Evolutionary conservation across 805 yeast species (phyloP).

Genomic region (Maudiozyma serrabonitensis): DNA sequence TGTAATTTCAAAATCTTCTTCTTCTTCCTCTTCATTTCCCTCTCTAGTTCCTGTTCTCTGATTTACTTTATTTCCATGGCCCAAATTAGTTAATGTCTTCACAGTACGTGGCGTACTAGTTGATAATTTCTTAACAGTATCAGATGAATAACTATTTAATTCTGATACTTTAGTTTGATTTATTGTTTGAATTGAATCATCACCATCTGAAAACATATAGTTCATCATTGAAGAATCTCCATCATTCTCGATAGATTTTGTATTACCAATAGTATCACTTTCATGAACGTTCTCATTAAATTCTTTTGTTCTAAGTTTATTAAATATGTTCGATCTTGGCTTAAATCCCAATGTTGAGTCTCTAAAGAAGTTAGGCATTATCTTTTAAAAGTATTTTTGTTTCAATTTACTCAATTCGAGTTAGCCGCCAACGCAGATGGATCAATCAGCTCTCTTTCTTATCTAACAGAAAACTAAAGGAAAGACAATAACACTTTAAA

Average conservation of each 20-base stretch:
- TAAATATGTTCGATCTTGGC: constrained; percentile 27
- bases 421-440: constrained; percentile 16
- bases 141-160: background rate
- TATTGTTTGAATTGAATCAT: background rate
- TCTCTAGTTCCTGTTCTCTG: background rate
- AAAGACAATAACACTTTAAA: too few species aligned
- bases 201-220: constrained; percentile 8
- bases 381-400: background rate
- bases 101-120: constrained; percentile 10
- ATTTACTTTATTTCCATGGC: too few species aligned
- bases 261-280: background rate
- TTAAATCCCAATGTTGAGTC: constrained; percentile 25
- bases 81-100: background rate
- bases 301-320: constrained; percentile 21
- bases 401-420: background rate
- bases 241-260: constrained; percentile 5
- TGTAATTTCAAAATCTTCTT: constrained; percentile 34
- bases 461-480: too few species aligned
- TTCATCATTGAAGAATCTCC: constrained; percentile 16
- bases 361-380: constrained; percentile 28
- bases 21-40: constrained; percentile 3
- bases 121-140: background rate
- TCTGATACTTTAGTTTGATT: background rate
- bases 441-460: too few species aligned
- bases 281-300: constrained; percentile 1